Evolutionary conservation across 2,329 filamentous ascomycete genomes (phyloP).

Genomic region (Sclerotinia spermophila): DNA sequence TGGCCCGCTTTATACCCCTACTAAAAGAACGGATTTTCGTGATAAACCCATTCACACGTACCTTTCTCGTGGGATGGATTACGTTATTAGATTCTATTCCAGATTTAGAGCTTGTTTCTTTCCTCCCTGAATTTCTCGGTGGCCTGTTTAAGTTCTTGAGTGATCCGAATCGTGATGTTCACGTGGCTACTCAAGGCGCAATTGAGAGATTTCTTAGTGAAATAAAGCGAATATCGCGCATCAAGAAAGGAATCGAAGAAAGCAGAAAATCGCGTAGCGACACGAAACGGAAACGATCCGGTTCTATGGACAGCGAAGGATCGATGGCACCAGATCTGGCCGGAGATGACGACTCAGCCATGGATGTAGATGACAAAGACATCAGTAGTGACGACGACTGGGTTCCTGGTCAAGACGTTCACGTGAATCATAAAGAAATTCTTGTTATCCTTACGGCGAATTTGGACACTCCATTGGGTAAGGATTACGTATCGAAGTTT

Average conservation of each 20-base stretch:
- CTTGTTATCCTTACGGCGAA: conserved; percentile 88
- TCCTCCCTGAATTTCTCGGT: conserved; percentile 84
- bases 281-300: conserved; percentile 65
- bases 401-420: conserved; percentile 95
- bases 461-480: conserved; percentile 76
- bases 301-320: conserved; percentile 63
- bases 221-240: conserved; percentile 87
- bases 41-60: conserved; percentile 89
- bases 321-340: conserved; percentile 52
- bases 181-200: conserved; percentile 83
- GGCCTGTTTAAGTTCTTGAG: conserved; percentile 89
- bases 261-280: conserved; percentile 65
- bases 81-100: conserved; percentile 93
- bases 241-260: conserved; percentile 89
- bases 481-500: conserved; percentile 24
- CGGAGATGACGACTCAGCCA: conserved; percentile 56
- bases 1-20: conserved; percentile 85
- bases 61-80: conserved; percentile 95
- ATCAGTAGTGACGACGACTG: conserved; percentile 81
- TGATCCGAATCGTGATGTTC: conserved; percentile 89
- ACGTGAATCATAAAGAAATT: conserved; percentile 89
- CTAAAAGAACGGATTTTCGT: conserved; percentile 93
- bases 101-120: conserved; percentile 89
- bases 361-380: conserved; percentile 54
- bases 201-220: conserved; percentile 88